A percentile compares a stretch with the other conserved stretches of the same genome.
These are phyloP conservation scores for Chaetomium sp. DNA, from an alignment of 2,329 filamentous ascomycete species.

Conservation along the genomic window DNA sequence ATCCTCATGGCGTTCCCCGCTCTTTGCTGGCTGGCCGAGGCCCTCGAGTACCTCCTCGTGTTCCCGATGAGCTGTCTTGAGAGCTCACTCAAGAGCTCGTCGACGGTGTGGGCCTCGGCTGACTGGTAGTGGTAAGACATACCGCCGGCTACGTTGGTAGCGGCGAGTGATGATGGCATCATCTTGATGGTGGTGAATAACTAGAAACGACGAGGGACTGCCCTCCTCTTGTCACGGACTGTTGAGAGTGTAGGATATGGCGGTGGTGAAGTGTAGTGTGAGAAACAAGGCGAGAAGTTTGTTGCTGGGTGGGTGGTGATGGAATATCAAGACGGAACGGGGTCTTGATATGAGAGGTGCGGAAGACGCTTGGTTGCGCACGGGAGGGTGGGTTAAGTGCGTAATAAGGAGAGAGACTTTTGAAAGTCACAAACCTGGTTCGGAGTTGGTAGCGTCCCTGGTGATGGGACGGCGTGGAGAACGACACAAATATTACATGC, in stretches of 20 bases:
- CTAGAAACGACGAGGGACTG: background rate
- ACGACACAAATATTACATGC: constrained; percentile 21
- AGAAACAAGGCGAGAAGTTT: background rate
- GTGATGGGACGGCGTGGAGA: constrained; percentile 25
- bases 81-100: constrained; percentile 45
- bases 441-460: constrained; percentile 24
- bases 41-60: constrained; percentile 42
- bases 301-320: background rate
- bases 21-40: constrained; percentile 42
- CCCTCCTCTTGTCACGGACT: constrained; percentile 3
- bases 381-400: constrained; percentile 1
- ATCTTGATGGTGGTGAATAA: constrained; percentile 14
- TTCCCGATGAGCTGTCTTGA: constrained; percentile 46
- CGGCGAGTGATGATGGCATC: constrained; percentile 31
- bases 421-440: constrained; percentile 12
- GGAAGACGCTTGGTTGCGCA: too few species aligned
- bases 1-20: constrained; percentile 50
- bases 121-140: constrained; percentile 11
- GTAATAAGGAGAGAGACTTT: constrained; percentile 3
- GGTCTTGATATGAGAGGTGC: constrained; percentile 5
- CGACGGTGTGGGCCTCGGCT: constrained; percentile 32
- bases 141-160: constrained; percentile 27
- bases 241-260: background rate
- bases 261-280: background rate
- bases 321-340: constrained; percentile 1